Evolutionary conservation across 148 eudicot genomes (phyloP), one percentile per base, ranked within the genome.

Genomic region (Cornus suecica): DNA sequence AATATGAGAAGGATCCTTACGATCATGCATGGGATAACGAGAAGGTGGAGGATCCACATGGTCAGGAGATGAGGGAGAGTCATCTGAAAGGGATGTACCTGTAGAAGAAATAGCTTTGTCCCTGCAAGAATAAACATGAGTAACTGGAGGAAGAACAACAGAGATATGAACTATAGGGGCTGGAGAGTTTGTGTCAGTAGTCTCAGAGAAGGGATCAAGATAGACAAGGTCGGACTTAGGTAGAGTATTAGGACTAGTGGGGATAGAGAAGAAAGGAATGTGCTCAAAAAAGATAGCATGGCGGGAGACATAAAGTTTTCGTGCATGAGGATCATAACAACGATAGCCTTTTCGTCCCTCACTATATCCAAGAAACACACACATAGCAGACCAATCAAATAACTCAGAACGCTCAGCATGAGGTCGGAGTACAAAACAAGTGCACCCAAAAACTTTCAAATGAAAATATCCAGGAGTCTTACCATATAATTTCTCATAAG

Each of bases 241-340:
- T 23, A 63, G 10, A 23, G 10, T 7, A 63, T 63, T 10, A 9
- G 66, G 5, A 24, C 66, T 63, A 63, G 5, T 23, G 10, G 13
- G 29, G 5, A 25, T 5, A 28, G 68, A 65, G 27, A 65, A 14
- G 15, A n/a, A 65, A 65, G 24, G 68, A n/a, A 65, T 65, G 27
- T 65, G 68, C 68, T 65, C 68, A 14, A 65, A 5, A 25, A 65
- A 65, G 14, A 65, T 15, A 26, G 27, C 68, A 65, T 65, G 68
- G 30, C 28, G 68, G 27, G 29, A 16, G 14, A 20, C 68, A 65
- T 65, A 65, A 11, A 65, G 27, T 65, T 65, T 65, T 20, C 30
- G 24, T 11, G 30, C 5, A 28, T 6, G 15, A 16, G 68, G 15
- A 23, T 31, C 14, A n/a, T 27, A 32, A 13, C 27, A 66, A 41